These are phyloP conservation scores for Geotrichum reessii DNA, from an alignment of 1,139 yeast genomes.

Conservation along the genomic window DNA sequence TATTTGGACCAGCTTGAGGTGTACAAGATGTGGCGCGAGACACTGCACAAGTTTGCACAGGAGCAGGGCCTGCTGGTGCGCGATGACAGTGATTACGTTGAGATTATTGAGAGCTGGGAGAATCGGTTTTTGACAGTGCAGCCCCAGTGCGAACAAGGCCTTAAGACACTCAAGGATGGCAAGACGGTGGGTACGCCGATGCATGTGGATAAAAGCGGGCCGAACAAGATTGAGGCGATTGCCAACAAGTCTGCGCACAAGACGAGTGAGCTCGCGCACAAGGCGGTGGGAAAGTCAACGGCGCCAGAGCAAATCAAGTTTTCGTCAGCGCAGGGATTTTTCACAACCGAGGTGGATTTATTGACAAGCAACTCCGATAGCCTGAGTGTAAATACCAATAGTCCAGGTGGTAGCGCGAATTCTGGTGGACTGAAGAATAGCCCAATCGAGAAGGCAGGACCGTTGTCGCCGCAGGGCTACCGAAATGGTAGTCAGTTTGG, in stretches of 20 bases:
- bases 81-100: conserved; percentile 20
- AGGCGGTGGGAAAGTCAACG: conserved; percentile 12
- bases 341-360: conserved; percentile 18
- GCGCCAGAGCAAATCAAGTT: conserved; percentile 14
- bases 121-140: conserved; percentile 28
- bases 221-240: conserved; percentile 24
- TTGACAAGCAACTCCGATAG: conserved; percentile 4
- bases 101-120: conserved; percentile 30
- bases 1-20: conserved; percentile 31
- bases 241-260: conserved; percentile 22
- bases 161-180: conserved; percentile 29
- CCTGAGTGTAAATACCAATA: background rate
- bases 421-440: background rate
- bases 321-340: conserved; percentile 19
- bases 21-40: conserved; percentile 25
- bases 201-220: conserved; percentile 18
- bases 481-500: background rate
- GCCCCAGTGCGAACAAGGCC: conserved; percentile 31
- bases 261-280: conserved; percentile 19
- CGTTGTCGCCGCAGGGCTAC: background rate
- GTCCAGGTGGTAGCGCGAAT: background rate
- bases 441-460: background rate
- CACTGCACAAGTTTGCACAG: conserved; percentile 28
- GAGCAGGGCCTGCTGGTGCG: conserved; percentile 26
- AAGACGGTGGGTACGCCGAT: conserved; percentile 30